Evolutionary conservation across 2,329 filamentous ascomycete species (phyloP), one percentile per base, ranked within the genome.

Genomic region (Colletotrichum liaoningense): DNA sequence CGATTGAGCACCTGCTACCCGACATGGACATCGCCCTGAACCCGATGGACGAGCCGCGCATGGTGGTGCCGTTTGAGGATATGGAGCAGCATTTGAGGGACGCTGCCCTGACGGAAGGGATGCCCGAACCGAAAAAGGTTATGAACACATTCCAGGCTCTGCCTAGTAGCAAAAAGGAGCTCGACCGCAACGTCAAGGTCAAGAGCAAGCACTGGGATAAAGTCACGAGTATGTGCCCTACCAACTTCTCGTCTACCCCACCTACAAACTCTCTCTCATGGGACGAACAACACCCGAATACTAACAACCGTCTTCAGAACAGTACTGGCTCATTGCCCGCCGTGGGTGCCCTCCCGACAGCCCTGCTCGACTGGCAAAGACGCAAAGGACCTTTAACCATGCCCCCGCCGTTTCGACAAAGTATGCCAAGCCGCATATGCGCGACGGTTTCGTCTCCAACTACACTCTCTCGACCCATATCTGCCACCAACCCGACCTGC

Each of bases 21-120:
- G 91, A 93, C 77, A 91, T 93, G 88, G 91, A 93, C 73, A 86
- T 93, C 71, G 87, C 91, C 0, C 84, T 93, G 72, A 93, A 93
- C 75, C 85, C 88, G 38, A 90, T 93, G 87, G 92, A 93, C 76
- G 91, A 93, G 78, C 91, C 91, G 52, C 85, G 91, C 30, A 78
- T 93, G 9, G 86, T 93, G 14, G 88, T 90, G 2, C 88, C 91
- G 3, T 92, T 88, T 86, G 91, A 93, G 77, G 87, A 90, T 6
- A 88, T 93, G 63, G 82, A 89, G 30, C 79, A 80, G 0, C 86
- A 88, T 69, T 85, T 93, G 81, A 79, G 83, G 58, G 85, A 86
- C 70, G 90, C 90, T 42, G 83, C 85, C 66, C 82, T 86, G 74
- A 87, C 84, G 9, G 83, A 85, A 57, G 80, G 79, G 19, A 82